Percentiles rank a stretch among this genome's conserved stretches.
Conservation (phyloP, 805 yeast species). For the Pichia exigua region DNA sequence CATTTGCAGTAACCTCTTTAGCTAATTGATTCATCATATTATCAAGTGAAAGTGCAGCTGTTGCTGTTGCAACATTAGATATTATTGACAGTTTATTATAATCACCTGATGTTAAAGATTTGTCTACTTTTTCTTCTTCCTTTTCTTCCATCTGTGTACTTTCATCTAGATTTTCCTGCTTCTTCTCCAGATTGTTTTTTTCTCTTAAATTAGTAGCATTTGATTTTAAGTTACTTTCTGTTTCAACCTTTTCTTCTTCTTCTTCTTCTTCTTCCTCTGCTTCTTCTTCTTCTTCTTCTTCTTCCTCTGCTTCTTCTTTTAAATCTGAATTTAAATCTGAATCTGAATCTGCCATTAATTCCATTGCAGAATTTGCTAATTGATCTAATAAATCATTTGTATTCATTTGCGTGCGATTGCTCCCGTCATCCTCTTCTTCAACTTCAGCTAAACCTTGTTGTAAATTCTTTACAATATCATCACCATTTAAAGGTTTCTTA, state of each 20-base stretch:
- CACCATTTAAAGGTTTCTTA: slow-evolving; percentile 10
- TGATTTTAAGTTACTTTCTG: no score
- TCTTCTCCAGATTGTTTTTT: not conserved
- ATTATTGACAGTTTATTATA: not conserved
- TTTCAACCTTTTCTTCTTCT: not conserved
- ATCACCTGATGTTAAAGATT: not conserved
- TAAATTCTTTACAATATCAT: slow-evolving; percentile 15
- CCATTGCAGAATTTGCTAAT: slow-evolving; percentile 11
- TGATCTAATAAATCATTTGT: slow-evolving; percentile 10
- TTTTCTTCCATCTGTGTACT: not conserved
- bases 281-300: not conserved
- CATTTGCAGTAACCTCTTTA: slow-evolving; percentile 4
- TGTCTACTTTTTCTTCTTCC: not conserved
- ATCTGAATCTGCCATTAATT: slow-evolving; percentile 13
- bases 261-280: not conserved
- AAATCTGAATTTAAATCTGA: slow-evolving; percentile 13
- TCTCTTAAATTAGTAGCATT: not conserved
- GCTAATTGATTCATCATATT: not conserved
- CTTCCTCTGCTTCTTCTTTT: slow-evolving; percentile 1
- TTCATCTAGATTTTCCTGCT: not conserved
- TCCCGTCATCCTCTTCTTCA: slow-evolving; percentile 14
- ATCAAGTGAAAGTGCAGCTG: not conserved
- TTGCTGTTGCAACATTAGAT: not conserved
- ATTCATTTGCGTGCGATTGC: slow-evolving; percentile 12
- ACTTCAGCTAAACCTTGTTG: slow-evolving; percentile 14